Conservation (phyloP, 176 grass and related monocot species). For the Dactylis glomerata region DNA sequence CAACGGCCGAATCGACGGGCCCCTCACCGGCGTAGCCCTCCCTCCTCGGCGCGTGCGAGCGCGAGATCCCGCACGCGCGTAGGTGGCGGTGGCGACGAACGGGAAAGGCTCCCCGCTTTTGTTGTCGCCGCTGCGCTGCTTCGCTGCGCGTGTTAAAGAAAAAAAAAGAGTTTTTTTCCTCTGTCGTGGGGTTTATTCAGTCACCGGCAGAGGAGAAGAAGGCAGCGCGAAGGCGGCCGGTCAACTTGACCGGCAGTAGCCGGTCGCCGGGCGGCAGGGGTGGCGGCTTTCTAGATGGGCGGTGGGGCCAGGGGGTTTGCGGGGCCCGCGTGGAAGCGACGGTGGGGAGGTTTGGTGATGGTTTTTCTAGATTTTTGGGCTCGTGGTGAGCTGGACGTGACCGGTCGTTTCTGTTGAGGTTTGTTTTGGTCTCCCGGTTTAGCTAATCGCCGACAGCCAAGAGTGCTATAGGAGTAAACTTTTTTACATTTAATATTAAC, state of each 20-base stretch:
- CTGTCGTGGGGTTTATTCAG: background rate
- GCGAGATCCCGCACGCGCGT: constrained; percentile 35
- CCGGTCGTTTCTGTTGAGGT: background rate
- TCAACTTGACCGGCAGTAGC: constrained; percentile 31
- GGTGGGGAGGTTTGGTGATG: background rate
- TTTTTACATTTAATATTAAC: background rate
- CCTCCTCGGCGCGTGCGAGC: background rate
- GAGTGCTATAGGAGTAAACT: background rate
- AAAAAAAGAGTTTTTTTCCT: background rate
- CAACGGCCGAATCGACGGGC: background rate
- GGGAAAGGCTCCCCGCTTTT: constrained; percentile 43
- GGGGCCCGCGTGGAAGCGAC: constrained; percentile 8
- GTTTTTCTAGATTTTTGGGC: background rate
- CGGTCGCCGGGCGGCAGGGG: constrained; percentile 16
- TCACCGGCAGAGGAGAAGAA: constrained; percentile 35
- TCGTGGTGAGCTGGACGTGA: constrained; percentile 35
- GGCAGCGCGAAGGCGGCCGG: constrained; percentile 17
- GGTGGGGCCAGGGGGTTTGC: background rate
- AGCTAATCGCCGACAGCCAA: constrained; percentile 26
- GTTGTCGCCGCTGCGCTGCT: constrained; percentile 26
- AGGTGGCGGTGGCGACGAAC: constrained; percentile 21
- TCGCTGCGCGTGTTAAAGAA: constrained; percentile 35
- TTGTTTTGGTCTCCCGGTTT: background rate
- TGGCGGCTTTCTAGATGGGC: constrained; percentile 28
- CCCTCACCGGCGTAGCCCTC: constrained; percentile 22